phyloP scores from a whole-genome alignment of 1,139 yeast genomes.

The Candida pseudoviswanathii region DNA sequence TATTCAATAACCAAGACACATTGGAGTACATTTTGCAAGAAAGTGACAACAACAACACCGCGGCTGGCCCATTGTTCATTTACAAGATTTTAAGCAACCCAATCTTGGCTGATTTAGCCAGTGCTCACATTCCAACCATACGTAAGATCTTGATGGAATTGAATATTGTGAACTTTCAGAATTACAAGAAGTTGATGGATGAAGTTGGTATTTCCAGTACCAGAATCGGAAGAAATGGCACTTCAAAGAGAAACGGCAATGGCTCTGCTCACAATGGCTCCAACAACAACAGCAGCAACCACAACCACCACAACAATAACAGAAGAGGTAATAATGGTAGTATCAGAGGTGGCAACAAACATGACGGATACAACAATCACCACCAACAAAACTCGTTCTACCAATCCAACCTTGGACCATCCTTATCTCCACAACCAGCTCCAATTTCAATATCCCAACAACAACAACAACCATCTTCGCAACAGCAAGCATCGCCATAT shows the following conservation, averaged over 20 bases:
- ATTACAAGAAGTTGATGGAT: slow-evolving; percentile 85
- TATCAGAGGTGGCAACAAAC: slow-evolving; percentile 6
- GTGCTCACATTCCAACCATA: slow-evolving; percentile 42
- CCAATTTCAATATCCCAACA: slow-evolving; percentile 3
- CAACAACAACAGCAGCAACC: neutral
- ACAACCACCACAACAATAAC: slow-evolving; percentile 2
- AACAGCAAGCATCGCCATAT: slow-evolving; percentile 2
- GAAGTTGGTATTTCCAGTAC: slow-evolving; percentile 75
- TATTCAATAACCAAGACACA: slow-evolving; percentile 57
- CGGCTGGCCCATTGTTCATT: slow-evolving; percentile 81
- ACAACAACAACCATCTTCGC: slow-evolving; percentile 11
- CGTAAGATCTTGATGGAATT: slow-evolving; percentile 61
- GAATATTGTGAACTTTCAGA: slow-evolving; percentile 61
- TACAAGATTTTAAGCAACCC: slow-evolving; percentile 78
- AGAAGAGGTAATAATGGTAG: slow-evolving; percentile 2
- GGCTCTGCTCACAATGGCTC: slow-evolving; percentile 1
- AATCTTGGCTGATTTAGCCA: slow-evolving; percentile 28
- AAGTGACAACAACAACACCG: slow-evolving; percentile 31
- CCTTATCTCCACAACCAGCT: slow-evolving; percentile 5
- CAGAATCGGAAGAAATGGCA: slow-evolving; percentile 32
- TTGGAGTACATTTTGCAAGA: slow-evolving; percentile 21
- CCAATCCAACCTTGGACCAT: neutral
- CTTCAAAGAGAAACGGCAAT: slow-evolving; percentile 14
- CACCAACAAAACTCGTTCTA: slow-evolving; percentile 9
- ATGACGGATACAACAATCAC: slow-evolving; percentile 5